Conservation (phyloP, 306 rosid genomes). For the Cicer chorassanicum region DNA sequence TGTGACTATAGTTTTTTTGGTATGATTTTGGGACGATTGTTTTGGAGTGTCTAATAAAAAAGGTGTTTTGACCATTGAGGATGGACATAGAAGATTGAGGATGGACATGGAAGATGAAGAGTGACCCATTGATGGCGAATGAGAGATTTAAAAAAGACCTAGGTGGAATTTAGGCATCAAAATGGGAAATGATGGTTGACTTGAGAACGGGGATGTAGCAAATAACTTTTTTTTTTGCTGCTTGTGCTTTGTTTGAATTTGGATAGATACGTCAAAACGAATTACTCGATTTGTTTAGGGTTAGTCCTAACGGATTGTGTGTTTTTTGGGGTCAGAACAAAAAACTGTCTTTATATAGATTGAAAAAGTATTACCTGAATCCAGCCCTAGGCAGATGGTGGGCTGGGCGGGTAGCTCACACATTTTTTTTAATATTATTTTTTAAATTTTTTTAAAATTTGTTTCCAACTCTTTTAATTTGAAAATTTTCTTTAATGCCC, state of each 20-base stretch:
- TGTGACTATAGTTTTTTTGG: constrained; percentile 71
- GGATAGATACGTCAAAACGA: too few relatives aligned
- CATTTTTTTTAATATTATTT: too few relatives aligned
- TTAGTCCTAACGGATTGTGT: too few relatives aligned
- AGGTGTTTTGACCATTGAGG: constrained; percentile 40
- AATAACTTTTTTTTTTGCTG: neutral
- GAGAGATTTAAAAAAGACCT: constrained; percentile 47
- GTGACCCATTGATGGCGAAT: constrained; percentile 49
- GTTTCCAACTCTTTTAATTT: too few relatives aligned
- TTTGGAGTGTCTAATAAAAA: constrained; percentile 51
- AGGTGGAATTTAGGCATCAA: constrained; percentile 51
- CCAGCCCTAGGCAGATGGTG: too few relatives aligned
- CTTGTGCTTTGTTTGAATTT: neutral
- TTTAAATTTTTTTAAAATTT: too few relatives aligned
- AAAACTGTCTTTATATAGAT: too few relatives aligned
- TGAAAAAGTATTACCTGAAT: too few relatives aligned
- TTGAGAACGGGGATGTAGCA: constrained; percentile 37
- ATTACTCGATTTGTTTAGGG: too few relatives aligned
- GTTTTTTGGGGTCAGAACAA: too few relatives aligned
- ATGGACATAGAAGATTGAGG: constrained; percentile 13
- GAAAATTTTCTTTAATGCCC: too few relatives aligned
- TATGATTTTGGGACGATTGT: constrained; percentile 64
- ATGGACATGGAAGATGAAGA: constrained; percentile 40
- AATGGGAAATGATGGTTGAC: constrained; percentile 16
- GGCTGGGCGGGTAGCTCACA: too few relatives aligned